These are phyloP conservation scores for Pulveroboletus ravenelii DNA, from an alignment of 768 basidiomycete species.

Conservation along the genomic window DNA sequence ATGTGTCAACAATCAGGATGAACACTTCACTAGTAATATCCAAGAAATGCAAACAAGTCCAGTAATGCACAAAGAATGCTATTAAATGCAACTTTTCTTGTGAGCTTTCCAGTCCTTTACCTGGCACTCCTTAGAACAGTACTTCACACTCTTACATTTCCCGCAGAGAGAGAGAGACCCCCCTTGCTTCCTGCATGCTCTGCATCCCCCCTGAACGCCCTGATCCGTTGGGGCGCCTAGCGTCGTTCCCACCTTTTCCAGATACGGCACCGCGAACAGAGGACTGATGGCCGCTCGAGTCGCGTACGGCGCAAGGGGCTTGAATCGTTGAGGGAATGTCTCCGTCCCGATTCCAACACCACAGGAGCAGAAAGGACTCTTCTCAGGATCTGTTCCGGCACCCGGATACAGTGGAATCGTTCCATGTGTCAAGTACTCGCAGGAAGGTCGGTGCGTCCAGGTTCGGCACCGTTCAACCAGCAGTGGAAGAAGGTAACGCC, in stretches of 20 bases:
- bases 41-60: too few species aligned
- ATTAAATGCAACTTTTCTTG: constrained; percentile 32
- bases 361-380: constrained; percentile 48
- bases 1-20: too few species aligned
- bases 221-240: background rate
- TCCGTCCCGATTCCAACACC: constrained; percentile 46
- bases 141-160: constrained; percentile 36
- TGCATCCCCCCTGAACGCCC: constrained; percentile 8
- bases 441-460: constrained; percentile 44
- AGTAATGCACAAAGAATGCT: background rate
- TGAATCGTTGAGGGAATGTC: constrained; percentile 36
- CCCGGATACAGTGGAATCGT: constrained; percentile 36
- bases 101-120: constrained; percentile 44
- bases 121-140: constrained; percentile 45
- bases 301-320: constrained; percentile 37
- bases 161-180: constrained; percentile 30
- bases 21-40: too few species aligned
- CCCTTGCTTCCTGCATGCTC: constrained; percentile 18
- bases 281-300: constrained; percentile 51
- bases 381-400: constrained; percentile 28
- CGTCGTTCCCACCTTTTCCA: constrained; percentile 35
- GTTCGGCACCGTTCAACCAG: constrained; percentile 50
- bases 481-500: constrained; percentile 49
- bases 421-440: constrained; percentile 41
- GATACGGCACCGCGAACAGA: constrained; percentile 47